Evolutionary conservation across 1,139 yeast species (phyloP).

Genomic region (Zygoascus meyerae): DNA sequence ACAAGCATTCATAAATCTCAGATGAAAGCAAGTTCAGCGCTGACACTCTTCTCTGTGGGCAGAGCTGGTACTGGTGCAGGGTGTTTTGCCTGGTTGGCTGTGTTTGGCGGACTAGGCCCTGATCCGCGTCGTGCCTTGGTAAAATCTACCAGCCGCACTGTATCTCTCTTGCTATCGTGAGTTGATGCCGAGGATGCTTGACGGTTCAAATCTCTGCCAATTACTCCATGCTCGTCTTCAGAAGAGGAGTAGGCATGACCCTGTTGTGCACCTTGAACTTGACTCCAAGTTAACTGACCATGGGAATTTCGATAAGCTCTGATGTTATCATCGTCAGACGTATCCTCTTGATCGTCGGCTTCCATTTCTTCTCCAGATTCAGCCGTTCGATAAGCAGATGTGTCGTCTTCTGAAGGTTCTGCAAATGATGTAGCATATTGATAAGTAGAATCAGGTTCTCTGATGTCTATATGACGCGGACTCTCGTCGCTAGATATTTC

Average conservation of each 20-base stretch:
- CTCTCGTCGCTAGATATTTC: not conserved
- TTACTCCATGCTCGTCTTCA: slow-evolving; percentile 9
- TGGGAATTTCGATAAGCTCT: slow-evolving; percentile 31
- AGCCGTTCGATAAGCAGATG: slow-evolving; percentile 21
- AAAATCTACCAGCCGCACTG: slow-evolving; percentile 50
- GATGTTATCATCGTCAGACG: slow-evolving; percentile 23
- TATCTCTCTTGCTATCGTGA: slow-evolving; percentile 15
- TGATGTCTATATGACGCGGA: not conserved
- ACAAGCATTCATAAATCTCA: slow-evolving; percentile 6
- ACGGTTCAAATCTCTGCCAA: slow-evolving; percentile 11
- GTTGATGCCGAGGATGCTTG: not conserved
- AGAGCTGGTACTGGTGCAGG: slow-evolving; percentile 3
- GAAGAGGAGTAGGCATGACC: slow-evolving; percentile 12
- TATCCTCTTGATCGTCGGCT: slow-evolving; percentile 17
- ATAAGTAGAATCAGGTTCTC: slow-evolving; percentile 3
- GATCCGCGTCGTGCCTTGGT: slow-evolving; percentile 35
- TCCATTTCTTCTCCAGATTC: slow-evolving; percentile 21
- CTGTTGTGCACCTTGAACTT: slow-evolving; percentile 15
- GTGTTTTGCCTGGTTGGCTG: not conserved
- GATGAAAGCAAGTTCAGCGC: slow-evolving; percentile 26
- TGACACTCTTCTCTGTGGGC: slow-evolving; percentile 13
- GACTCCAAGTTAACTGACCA: slow-evolving; percentile 33
- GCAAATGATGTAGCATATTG: slow-evolving; percentile 5
- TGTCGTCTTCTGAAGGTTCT: slow-evolving; percentile 9
- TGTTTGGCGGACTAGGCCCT: slow-evolving; percentile 3